These are phyloP conservation scores for Floccularia luteovirens DNA, from an alignment of 768 basidiomycete genomes.

Conservation along the genomic window DNA sequence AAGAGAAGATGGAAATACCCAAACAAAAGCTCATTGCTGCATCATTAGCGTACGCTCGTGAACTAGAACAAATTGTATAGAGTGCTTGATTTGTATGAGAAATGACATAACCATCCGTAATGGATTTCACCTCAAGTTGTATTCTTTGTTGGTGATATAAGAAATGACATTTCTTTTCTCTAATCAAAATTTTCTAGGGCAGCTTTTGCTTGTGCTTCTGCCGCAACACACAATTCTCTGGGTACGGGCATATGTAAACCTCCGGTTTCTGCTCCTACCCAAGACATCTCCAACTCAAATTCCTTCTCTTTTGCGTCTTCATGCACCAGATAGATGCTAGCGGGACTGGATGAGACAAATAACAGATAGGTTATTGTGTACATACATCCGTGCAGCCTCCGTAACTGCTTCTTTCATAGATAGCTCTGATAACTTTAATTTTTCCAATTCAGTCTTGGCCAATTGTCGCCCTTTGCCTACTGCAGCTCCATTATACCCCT, in stretches of 20 bases:
- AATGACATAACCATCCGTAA: slow-evolving; percentile 9
- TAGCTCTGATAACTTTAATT: slow-evolving; percentile 80
- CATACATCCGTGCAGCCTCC: slow-evolving; percentile 94
- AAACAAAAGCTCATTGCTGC: slow-evolving; percentile 78
- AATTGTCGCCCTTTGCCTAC: slow-evolving; percentile 97
- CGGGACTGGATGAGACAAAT: neutral
- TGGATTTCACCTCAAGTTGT: neutral
- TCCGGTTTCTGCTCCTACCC: slow-evolving; percentile 85
- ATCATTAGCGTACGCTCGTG: slow-evolving; percentile 74
- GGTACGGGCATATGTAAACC: slow-evolving; percentile 81
- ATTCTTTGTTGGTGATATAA: neutral
- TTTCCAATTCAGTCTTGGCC: slow-evolving; percentile 97
- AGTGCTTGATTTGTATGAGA: slow-evolving; percentile 33
- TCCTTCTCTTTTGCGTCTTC: slow-evolving; percentile 98
- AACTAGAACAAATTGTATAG: slow-evolving; percentile 88
- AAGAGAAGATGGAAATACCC: slow-evolving; percentile 80
- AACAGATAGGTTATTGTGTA: slow-evolving; percentile 5
- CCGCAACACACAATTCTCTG: slow-evolving; percentile 75
- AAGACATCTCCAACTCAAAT: slow-evolving; percentile 96
- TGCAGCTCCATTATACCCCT: slow-evolving; percentile 97
- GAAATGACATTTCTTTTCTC: slow-evolving; percentile 5
- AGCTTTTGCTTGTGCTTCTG: slow-evolving; percentile 82
- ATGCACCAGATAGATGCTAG: slow-evolving; percentile 93
- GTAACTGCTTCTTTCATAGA: slow-evolving; percentile 79
- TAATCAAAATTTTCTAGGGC: slow-evolving; percentile 60